Evolutionary conservation across 2,329 filamentous ascomycete genomes (phyloP), one percentile per base, ranked within the genome.

Genomic region (Pyrenophora teres): DNA sequence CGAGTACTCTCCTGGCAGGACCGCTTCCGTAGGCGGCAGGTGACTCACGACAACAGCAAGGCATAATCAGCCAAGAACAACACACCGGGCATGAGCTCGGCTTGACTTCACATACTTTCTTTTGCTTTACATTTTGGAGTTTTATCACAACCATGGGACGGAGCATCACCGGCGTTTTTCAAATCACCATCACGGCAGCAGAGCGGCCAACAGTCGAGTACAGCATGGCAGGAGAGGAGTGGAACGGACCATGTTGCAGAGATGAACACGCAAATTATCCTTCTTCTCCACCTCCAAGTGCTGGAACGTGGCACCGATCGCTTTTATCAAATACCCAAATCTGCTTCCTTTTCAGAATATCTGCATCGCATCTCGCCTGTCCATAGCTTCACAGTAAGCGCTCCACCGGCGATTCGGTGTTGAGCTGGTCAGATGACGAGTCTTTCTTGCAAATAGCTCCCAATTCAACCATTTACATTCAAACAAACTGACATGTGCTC

Each of bases 291-390:
- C 60, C 65, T 60, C 70, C 70, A 71, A 72, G 68, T 65, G 68
- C 68, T 73, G 67, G 70, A 69, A 61, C 63, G 57, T 64, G 65
- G 52, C 53, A 63, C 56, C 67, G 25, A 51, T 70, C 68, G 62
- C 52, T 60, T 71, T 59, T 54, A 47, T 48, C 53, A 51, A 64
- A 60, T 63, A 56, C 56, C 54, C 50, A 44, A 30, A 40, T 31
- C 36, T 48, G 32, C 43, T 55, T 52, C 36, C 52, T 13, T 21
- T 16, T 18, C 27, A 53, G 32, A 40, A 46, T 54, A 31, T 46
- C 47, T 50, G 53, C 56, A 59, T 39, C 32, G 47, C 54, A 56
- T 67, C 60, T 57, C 63, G 59, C 59, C 60, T 65, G 60, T 58
- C 57, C 51, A 51, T 54, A 69, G 65, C 62, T 67, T 65, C 54